phyloP scores from a whole-genome alignment of 306 rosid genomes.

The Trifolium fragiferum region DNA sequence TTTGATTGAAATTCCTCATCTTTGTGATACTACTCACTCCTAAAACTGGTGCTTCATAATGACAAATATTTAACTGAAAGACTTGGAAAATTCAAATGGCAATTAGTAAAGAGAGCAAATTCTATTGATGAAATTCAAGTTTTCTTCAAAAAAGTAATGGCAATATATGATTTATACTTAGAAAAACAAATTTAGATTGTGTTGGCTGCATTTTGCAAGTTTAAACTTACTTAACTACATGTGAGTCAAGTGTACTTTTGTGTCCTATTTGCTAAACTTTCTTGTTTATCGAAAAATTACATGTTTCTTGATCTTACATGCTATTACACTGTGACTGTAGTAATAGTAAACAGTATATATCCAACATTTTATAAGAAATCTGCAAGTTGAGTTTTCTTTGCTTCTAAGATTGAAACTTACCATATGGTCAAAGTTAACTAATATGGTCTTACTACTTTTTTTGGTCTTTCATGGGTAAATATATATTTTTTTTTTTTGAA shows the following conservation, averaged over 20 bases:
- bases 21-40: constrained; percentile 10
- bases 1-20: constrained; percentile 4
- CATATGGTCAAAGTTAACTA: constrained; percentile 11
- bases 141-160: neutral
- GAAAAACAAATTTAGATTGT: neutral
- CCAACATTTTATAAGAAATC: neutral
- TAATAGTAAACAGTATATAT: no score
- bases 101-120: constrained; percentile 14
- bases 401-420: neutral
- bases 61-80: constrained; percentile 8
- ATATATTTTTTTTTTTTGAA: no score
- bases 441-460: neutral
- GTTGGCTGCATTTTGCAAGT: neutral
- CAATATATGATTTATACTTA: neutral
- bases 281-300: neutral
- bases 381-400: constrained; percentile 14
- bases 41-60: neutral
- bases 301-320: neutral
- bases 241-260: constrained; percentile 5
- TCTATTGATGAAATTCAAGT: neutral
- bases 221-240: neutral
- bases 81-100: constrained; percentile 2
- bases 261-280: constrained; percentile 21
- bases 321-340: neutral
- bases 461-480: neutral